Evolutionary conservation across 768 basidiomycete species (phyloP).

Genomic region (Megacollybia marginata): DNA sequence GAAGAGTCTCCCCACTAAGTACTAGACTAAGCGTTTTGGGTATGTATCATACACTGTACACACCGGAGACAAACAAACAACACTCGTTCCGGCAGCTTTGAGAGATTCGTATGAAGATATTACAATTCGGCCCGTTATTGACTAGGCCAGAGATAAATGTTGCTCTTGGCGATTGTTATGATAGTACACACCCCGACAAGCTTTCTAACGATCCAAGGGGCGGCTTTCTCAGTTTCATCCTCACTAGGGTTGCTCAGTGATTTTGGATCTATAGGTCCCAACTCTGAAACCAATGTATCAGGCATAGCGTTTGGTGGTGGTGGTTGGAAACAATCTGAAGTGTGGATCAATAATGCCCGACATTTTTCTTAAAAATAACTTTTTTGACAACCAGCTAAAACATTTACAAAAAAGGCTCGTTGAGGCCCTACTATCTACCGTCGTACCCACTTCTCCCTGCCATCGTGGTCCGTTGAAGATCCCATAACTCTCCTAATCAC

Average conservation of each 20-base stretch:
- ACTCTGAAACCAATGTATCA: slow-evolving; percentile 22
- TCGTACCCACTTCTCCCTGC: too few species aligned
- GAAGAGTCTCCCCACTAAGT: slow-evolving; percentile 57
- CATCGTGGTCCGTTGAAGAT: slow-evolving; percentile 45
- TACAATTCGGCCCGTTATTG: slow-evolving; percentile 55
- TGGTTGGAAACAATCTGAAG: too few species aligned
- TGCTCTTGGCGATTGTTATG: not conserved
- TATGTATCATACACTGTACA: slow-evolving; percentile 9
- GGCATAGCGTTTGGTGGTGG: not conserved
- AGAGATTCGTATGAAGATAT: slow-evolving; percentile 59
- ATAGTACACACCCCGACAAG: slow-evolving; percentile 46
- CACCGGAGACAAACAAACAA: slow-evolving; percentile 58
- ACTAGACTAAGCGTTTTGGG: not conserved
- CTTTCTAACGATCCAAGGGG: slow-evolving; percentile 59
- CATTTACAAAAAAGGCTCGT: too few species aligned
- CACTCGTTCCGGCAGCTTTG: slow-evolving; percentile 48
- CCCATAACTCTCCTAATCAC: slow-evolving; percentile 42
- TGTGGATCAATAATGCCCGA: too few species aligned
- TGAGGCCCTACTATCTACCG: too few species aligned
- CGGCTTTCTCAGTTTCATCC: slow-evolving; percentile 45
- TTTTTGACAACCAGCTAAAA: too few species aligned
- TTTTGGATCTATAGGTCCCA: slow-evolving; percentile 44
- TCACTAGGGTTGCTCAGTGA: slow-evolving; percentile 25
- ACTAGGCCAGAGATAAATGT: slow-evolving; percentile 24
- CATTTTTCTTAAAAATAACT: too few species aligned